Evolutionary conservation across 1,284 basidiomycete genomes (phyloP).

Genomic region (Marasmius sp.): DNA sequence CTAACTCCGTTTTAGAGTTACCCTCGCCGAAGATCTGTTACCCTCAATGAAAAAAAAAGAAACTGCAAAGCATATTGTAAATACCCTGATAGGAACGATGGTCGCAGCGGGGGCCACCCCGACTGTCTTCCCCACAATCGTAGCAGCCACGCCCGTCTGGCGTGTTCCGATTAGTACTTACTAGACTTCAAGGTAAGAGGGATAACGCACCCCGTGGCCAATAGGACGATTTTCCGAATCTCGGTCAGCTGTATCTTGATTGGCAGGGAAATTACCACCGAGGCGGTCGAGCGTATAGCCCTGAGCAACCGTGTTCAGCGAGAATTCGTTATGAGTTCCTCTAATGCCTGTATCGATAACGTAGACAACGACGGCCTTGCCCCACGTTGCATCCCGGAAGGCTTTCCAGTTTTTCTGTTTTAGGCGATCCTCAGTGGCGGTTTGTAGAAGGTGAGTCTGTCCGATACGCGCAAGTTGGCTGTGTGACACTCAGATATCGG

Average conservation of each 20-base stretch:
- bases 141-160: background rate
- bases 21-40: background rate
- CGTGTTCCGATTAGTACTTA: background rate
- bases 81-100: background rate
- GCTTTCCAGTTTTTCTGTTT: background rate
- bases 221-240: background rate
- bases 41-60: background rate
- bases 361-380: background rate
- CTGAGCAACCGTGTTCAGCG: background rate
- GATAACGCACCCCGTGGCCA: background rate
- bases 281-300: background rate
- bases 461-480: background rate
- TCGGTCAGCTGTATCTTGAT: background rate
- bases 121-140: background rate
- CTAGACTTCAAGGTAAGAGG: background rate
- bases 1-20: background rate
- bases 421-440: background rate
- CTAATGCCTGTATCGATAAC: background rate
- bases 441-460: background rate
- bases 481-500: background rate
- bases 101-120: background rate
- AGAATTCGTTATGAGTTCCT: background rate
- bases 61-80: background rate
- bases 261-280: background rate
- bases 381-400: background rate